Conservation (phyloP, 2,329 filamentous ascomycete genomes). For the Teratosphaeria pseudoeucalypti region DNA sequence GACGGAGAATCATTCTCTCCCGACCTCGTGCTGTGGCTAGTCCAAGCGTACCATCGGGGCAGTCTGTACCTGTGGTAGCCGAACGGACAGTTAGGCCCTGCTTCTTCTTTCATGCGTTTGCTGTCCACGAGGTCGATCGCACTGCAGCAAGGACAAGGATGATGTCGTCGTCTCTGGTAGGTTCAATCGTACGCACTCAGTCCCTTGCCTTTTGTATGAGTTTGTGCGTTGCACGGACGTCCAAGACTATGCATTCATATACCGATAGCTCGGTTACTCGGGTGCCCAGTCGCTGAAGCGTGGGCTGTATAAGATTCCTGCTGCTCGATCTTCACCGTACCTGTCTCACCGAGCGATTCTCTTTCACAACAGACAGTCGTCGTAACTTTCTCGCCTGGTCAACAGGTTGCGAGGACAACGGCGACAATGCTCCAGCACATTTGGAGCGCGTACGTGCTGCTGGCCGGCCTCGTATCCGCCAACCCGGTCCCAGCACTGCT, state of each 20-base stretch:
- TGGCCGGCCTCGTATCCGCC: neutral
- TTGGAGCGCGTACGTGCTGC: neutral
- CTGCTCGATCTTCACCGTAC: neutral
- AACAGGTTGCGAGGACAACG: neutral
- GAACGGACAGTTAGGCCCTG: neutral
- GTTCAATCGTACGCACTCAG: neutral
- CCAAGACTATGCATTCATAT: neutral
- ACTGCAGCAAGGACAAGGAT: neutral
- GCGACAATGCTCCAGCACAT: neutral
- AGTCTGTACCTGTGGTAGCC: neutral
- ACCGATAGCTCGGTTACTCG: neutral
- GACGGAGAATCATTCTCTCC: neutral
- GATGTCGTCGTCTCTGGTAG: neutral
- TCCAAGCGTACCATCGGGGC: neutral
- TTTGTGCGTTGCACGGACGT: neutral
- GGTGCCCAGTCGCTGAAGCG: neutral
- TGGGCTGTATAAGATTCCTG: neutral
- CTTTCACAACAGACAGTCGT: neutral
- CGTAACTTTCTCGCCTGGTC: neutral
- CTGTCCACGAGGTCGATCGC: neutral
- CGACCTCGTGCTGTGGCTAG: neutral
- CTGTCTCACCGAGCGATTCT: neutral
- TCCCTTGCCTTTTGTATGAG: neutral
- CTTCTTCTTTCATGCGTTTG: neutral
- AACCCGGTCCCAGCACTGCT: neutral